Base-by-base conservation (phyloP, 148 eudicot genomes). In the Rhododendron ovatum region DNA sequence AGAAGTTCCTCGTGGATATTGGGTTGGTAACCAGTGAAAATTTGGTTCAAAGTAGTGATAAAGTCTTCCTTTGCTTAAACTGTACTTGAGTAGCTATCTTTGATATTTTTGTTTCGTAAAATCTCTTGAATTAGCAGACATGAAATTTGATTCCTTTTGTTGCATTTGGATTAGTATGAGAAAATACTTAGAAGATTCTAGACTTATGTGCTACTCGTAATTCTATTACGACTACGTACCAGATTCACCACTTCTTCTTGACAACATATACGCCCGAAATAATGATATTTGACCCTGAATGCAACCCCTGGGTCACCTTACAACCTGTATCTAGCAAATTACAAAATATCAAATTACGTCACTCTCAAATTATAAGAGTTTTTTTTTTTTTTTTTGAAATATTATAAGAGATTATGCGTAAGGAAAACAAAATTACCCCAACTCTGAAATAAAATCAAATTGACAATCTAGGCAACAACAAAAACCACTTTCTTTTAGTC, bases 1-100 rank as follows among this genome's bases (percentile, higher is more conserved):
- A 89, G 98, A 93, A 88, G 92, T 95, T 90, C 99, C 99, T 86
- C 96, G 98, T 67, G 98, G 98, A 90, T 92, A 94, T 87, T 96
- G 98, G 98, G 99, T 96, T 84, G 79, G 95, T 88, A 71, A 41
- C 22, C 48, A 13, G 45, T 85, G 35, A 13, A 55, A 24, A 43
- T 57, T 24, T 61, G 37, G 33, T 78, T 18, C 47, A 28, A 81
- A 33, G 17, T 81, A 51, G 39, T 33, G 53, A 22, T 71, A 65
- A 10, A 45, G 28, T 55, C 28, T 7, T 80, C 22, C 78, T 61
- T 69, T 8, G 28, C 47, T 80, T 9, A 33, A 50, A 80, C 15
- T 6, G 28, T 51, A 41, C 51, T 61, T 24, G 43, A 59, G 24
- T 41, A 13, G 75, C 10, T 80, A 28, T 45, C 30, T 26, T 61